Evolutionary conservation across 306 rosid species (phyloP).

Genomic region (Lathyrus sativus): DNA sequence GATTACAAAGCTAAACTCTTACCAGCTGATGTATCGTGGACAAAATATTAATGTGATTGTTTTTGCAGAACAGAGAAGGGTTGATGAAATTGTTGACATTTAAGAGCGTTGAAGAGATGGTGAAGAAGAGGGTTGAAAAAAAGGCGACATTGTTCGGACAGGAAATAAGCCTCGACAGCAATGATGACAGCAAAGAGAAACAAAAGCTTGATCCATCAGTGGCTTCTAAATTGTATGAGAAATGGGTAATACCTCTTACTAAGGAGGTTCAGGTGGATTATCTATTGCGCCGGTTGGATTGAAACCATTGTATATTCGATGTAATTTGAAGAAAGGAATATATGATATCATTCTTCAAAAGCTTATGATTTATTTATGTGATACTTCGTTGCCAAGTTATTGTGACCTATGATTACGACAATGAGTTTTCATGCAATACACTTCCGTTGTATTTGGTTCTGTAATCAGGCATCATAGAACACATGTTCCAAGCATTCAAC

Average conservation of each 20-base stretch:
- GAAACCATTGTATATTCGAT: not conserved
- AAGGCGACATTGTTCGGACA: slow-evolving; percentile 77
- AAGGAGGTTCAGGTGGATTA: slow-evolving; percentile 84
- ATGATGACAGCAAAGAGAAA: slow-evolving; percentile 19
- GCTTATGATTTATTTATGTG: slow-evolving; percentile 12
- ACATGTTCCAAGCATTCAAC: too few relatives aligned
- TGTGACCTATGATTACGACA: not conserved
- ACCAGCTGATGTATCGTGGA: not conserved
- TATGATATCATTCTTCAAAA: slow-evolving; percentile 23
- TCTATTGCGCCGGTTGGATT: slow-evolving; percentile 71
- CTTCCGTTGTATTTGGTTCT: too few relatives aligned
- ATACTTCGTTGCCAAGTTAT: slow-evolving; percentile 31
- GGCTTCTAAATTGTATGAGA: slow-evolving; percentile 56
- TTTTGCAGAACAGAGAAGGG: slow-evolving; percentile 66
- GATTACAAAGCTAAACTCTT: not conserved
- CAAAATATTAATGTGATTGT: not conserved
- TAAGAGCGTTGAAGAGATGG: slow-evolving; percentile 66
- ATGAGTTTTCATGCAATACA: not conserved
- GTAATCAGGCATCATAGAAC: too few relatives aligned
- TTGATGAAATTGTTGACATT: slow-evolving; percentile 85
- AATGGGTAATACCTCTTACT: slow-evolving; percentile 89
- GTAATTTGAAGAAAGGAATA: slow-evolving; percentile 22
- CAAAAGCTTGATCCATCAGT: slow-evolving; percentile 66
- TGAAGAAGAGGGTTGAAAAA: slow-evolving; percentile 80
- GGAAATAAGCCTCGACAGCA: slow-evolving; percentile 47